Conservation (phyloP, 192 early-diverging fungal genomes). For the Dissophora globulifera region DNA sequence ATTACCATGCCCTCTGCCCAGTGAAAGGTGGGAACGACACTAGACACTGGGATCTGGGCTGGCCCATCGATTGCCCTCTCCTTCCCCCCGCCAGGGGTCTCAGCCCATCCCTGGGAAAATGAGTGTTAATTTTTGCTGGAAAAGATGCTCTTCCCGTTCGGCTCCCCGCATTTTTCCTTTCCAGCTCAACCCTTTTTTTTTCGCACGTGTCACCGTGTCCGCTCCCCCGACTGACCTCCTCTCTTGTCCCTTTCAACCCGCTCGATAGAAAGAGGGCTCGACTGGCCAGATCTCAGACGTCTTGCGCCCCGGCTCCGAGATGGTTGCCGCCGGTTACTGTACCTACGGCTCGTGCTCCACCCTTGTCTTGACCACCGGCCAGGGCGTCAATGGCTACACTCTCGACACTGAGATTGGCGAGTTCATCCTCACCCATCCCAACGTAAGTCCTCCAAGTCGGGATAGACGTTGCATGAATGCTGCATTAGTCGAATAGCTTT, state of each 20-base stretch:
- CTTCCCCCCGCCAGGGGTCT: too few relatives aligned
- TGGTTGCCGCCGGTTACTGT: slow-evolving; percentile 96
- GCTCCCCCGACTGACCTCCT: not conserved
- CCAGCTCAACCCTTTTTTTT: not conserved
- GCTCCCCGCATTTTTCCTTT: slow-evolving; percentile 24
- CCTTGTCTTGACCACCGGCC: slow-evolving; percentile 81
- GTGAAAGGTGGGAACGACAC: too few relatives aligned
- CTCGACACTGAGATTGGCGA: slow-evolving; percentile 96
- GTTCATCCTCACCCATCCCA: slow-evolving; percentile 97
- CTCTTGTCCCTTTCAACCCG: not conserved
- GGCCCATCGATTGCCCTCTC: too few relatives aligned
- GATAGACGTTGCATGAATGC: too few relatives aligned
- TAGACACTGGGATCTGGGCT: too few relatives aligned
- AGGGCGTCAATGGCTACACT: slow-evolving; percentile 94
- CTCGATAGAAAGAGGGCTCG: slow-evolving; percentile 53
- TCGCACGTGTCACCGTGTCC: slow-evolving; percentile 2
- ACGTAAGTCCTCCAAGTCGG: slow-evolving; percentile 60
- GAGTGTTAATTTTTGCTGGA: too few relatives aligned
- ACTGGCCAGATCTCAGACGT: slow-evolving; percentile 76
- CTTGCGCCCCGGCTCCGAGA: slow-evolving; percentile 88
- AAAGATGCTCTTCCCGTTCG: not conserved
- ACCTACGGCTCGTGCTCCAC: slow-evolving; percentile 95
- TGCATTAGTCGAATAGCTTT: too few relatives aligned
- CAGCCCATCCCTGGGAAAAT: too few relatives aligned
- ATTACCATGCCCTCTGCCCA: too few relatives aligned